phyloP scores from a whole-genome alignment of 805 yeast species.

The Pichia phayaonensis region DNA sequence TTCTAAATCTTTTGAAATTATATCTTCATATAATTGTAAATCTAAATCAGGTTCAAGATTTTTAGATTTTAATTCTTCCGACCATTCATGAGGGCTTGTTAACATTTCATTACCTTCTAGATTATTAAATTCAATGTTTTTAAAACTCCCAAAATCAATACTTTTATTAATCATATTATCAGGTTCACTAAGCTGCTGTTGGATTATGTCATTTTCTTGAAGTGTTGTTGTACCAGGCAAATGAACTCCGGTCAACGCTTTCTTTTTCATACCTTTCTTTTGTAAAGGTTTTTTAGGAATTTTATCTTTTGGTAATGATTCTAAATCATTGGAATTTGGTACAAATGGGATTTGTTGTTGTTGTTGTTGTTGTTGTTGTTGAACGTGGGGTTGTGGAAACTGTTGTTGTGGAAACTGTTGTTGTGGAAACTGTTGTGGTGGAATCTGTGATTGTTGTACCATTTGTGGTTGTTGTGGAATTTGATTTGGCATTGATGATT shows the following conservation, averaged over 20 bases:
- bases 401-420: slow-evolving; percentile 4
- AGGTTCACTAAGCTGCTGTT: neutral
- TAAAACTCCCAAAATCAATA: neutral
- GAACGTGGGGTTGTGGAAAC: slow-evolving; percentile 11
- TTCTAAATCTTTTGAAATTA: slow-evolving; percentile 36
- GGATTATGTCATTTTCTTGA: neutral
- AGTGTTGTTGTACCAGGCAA: slow-evolving; percentile 35
- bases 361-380: slow-evolving; percentile 5
- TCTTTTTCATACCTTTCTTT: slow-evolving; percentile 10
- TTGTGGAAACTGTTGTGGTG: slow-evolving; percentile 3
- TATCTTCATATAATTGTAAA: slow-evolving; percentile 47
- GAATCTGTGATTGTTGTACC: neutral
- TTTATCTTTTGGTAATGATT: slow-evolving; percentile 3
- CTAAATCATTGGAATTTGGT: neutral
- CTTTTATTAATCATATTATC: neutral
- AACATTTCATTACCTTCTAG: neutral
- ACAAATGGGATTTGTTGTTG: slow-evolving; percentile 4
- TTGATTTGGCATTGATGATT: too few species aligned
- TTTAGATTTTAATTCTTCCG: slow-evolving; percentile 1
- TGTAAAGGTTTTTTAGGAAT: slow-evolving; percentile 6
- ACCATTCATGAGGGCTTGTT: slow-evolving; percentile 9
- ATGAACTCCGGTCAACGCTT: slow-evolving; percentile 1
- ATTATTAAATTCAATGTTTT: neutral
- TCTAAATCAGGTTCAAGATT: neutral
- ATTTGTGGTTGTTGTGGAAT: too few species aligned